phyloP scores from a whole-genome alignment of 371 early-diverging fungal genomes.

The Saksenaea oblongispora region DNA sequence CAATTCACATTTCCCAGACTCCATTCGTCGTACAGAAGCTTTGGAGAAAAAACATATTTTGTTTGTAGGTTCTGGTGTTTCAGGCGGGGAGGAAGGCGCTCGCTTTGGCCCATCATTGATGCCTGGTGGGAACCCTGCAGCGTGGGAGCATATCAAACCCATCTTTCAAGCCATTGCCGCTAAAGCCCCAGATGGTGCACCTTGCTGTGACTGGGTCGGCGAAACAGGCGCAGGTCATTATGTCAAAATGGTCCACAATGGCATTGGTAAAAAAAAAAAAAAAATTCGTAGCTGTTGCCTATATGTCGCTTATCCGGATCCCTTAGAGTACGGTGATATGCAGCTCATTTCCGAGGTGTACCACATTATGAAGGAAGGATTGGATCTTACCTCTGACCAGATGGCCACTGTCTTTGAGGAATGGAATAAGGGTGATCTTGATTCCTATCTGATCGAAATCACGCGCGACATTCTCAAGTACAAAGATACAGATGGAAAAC shows the following conservation, averaged over 20 bases:
- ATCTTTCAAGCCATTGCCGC: constrained; percentile 97
- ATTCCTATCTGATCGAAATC: constrained; percentile 98
- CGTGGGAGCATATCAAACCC: constrained; percentile 91
- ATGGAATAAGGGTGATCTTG: constrained; percentile 96
- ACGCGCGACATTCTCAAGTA: constrained; percentile 90
- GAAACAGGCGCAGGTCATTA: constrained; percentile 98
- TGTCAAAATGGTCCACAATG: constrained; percentile 99
- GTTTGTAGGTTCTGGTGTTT: constrained; percentile 98
- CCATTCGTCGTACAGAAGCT: constrained; percentile 88
- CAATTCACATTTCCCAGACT: constrained; percentile 98
- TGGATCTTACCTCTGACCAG: constrained; percentile 81
- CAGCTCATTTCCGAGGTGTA: constrained; percentile 98
- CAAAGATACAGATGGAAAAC: constrained; percentile 86
- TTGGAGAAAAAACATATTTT: constrained; percentile 86
- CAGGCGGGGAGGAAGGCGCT: constrained; percentile 99
- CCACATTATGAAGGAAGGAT: constrained; percentile 86
- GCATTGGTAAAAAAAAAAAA: constrained; percentile 66
- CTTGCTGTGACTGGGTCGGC: constrained; percentile 99
- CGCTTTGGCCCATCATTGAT: constrained; percentile 98
- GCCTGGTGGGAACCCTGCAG: constrained; percentile 96
- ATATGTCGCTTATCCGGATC: too few relatives aligned
- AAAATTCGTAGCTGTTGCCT: too few relatives aligned
- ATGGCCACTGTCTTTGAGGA: constrained; percentile 86
- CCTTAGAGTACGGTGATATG: constrained; percentile 99
- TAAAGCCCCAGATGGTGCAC: constrained; percentile 82